Percentiles rank a stretch among this genome's conserved stretches.
These are phyloP conservation scores for Durusdinium trenchii DNA, from an alignment of 73 alveolate genomes.

Conservation along the genomic window DNA sequence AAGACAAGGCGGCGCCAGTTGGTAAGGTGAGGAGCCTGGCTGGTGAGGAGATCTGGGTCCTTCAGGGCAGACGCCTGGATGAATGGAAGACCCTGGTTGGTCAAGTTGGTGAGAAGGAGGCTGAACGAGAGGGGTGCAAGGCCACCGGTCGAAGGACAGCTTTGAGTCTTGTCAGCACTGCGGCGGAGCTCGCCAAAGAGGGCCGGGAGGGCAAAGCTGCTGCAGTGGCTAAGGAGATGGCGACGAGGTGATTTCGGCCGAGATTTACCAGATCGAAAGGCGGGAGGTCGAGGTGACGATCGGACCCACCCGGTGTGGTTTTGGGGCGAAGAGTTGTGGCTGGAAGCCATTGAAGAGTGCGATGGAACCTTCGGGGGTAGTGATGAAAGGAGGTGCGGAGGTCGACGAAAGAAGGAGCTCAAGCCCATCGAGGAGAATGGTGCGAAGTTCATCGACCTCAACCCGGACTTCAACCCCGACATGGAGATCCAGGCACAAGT, in stretches of 20 bases:
- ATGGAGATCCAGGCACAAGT: too few relatives aligned
- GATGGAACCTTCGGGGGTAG: too few relatives aligned
- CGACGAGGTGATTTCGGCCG: neutral
- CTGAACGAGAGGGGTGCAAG: neutral
- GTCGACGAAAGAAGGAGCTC: too few relatives aligned
- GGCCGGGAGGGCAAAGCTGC: neutral
- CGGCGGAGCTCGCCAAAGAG: neutral
- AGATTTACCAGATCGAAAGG: neutral
- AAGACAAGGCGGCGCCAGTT: neutral
- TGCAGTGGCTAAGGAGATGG: constrained; percentile 26
- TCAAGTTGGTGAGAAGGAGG: neutral
- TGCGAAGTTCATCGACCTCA: too few relatives aligned
- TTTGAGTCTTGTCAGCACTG: neutral
- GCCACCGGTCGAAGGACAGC: constrained; percentile 5
- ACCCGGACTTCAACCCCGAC: too few relatives aligned
- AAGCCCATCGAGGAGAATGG: too few relatives aligned
- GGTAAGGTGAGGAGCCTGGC: neutral
- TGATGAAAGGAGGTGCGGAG: too few relatives aligned
- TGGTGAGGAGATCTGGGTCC: neutral
- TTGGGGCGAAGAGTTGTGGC: neutral
- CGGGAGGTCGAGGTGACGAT: neutral
- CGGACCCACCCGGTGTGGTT: neutral
- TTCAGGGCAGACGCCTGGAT: neutral
- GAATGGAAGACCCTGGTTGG: neutral
- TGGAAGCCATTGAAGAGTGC: neutral